Conservation (phyloP, 305 asterid genomes). For the Fraxinus latifolia region DNA sequence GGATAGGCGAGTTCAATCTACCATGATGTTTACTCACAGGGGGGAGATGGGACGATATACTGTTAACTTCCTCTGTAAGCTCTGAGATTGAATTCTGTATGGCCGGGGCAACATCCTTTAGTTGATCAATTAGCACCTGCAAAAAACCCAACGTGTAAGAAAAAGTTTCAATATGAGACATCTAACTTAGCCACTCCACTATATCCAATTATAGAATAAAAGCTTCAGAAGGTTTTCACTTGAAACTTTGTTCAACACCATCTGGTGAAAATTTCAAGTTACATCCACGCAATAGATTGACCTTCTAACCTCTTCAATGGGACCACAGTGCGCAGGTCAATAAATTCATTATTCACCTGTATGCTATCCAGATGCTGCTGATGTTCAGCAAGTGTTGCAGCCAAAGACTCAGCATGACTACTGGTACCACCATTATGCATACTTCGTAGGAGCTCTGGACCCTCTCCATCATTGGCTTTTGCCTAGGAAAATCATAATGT, state of each 20-base stretch:
- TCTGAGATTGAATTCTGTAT: constrained; percentile 80
- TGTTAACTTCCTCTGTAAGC: constrained; percentile 80
- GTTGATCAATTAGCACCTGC: constrained; percentile 93
- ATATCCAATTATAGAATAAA: constrained; percentile 14
- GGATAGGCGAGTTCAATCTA: constrained; percentile 64
- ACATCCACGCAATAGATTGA: constrained; percentile 15
- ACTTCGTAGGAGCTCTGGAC: constrained; percentile 84
- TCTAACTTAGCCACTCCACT: constrained; percentile 23
- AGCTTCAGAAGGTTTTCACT: not conserved
- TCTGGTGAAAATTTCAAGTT: constrained; percentile 19
- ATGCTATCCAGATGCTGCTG: constrained; percentile 93
- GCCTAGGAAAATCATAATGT: constrained; percentile 46
- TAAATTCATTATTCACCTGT: constrained; percentile 55
- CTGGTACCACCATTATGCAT: constrained; percentile 63
- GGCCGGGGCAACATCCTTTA: constrained; percentile 93
- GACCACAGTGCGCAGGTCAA: constrained; percentile 12
- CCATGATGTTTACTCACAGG: constrained; percentile 43
- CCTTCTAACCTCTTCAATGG: constrained; percentile 3
- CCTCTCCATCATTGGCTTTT: constrained; percentile 91
- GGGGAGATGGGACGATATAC: constrained; percentile 68
- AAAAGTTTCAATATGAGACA: constrained; percentile 6
- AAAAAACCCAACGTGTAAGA: constrained; percentile 26
- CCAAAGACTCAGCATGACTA: constrained; percentile 89
- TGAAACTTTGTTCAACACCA: constrained; percentile 19
- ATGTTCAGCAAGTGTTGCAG: constrained; percentile 84